These are phyloP conservation scores for Phialemonium atrogriseum DNA, from an alignment of 2,329 filamentous ascomycete genomes.

Conservation along the genomic window DNA sequence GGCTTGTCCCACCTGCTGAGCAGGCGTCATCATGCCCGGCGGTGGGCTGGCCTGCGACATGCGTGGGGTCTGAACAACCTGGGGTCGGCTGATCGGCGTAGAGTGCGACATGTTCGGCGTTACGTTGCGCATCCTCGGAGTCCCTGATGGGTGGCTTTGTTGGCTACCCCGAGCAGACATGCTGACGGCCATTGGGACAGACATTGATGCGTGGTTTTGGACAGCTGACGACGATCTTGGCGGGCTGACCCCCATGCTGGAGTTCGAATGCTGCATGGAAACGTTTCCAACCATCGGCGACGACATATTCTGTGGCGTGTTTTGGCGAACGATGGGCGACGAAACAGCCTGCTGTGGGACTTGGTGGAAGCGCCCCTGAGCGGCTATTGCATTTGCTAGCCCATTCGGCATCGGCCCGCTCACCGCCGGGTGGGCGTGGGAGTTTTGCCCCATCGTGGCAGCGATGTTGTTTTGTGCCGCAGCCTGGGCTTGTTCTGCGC, in stretches of 20 bases:
- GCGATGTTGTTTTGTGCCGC: constrained; percentile 21
- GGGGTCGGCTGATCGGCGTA: constrained; percentile 47
- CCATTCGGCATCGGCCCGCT: constrained; percentile 34
- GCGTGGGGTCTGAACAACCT: constrained; percentile 47
- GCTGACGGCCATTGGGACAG: constrained; percentile 50
- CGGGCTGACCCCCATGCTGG: constrained; percentile 61
- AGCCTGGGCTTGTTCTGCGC: constrained; percentile 13
- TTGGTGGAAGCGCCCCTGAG: constrained; percentile 40
- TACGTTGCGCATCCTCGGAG: constrained; percentile 51
- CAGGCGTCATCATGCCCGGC: constrained; percentile 43
- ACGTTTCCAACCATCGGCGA: constrained; percentile 56
- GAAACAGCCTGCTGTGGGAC: constrained; percentile 56
- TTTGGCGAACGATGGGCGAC: constrained; percentile 58
- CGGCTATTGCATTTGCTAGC: constrained; percentile 26
- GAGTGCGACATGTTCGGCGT: constrained; percentile 54
- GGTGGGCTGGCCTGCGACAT: constrained; percentile 56
- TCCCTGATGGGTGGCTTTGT: constrained; percentile 56
- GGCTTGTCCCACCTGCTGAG: constrained; percentile 44
- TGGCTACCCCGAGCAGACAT: constrained; percentile 60
- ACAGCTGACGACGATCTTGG: constrained; percentile 58
- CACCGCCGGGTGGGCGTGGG: constrained; percentile 34
- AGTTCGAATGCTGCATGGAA: constrained; percentile 57
- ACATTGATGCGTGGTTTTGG: constrained; percentile 48
- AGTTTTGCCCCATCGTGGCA: constrained; percentile 27
- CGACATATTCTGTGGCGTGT: constrained; percentile 56